These are phyloP conservation scores for Hansenula sp. DNA, from an alignment of 1,139 yeast genomes.

Conservation along the genomic window DNA sequence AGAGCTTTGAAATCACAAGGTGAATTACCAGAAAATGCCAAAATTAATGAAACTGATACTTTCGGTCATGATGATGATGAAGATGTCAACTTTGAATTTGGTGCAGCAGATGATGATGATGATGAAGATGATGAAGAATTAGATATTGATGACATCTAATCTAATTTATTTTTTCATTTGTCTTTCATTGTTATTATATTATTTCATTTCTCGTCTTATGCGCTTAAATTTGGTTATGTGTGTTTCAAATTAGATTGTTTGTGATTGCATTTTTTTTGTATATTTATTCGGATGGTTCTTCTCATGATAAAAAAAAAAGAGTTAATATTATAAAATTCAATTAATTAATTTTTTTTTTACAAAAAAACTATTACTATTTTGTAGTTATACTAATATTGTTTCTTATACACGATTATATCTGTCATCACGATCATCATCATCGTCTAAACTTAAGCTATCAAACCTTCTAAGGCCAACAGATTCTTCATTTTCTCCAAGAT, in stretches of 20 bases:
- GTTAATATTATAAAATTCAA: not conserved
- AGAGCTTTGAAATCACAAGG: slow-evolving; percentile 94
- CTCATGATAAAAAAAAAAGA: not conserved
- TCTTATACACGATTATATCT: slow-evolving; percentile 18
- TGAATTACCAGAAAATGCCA: slow-evolving; percentile 94
- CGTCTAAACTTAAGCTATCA: slow-evolving; percentile 57
- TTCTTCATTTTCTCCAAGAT: slow-evolving; percentile 41
- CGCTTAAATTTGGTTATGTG: slow-evolving; percentile 5
- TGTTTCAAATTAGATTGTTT: slow-evolving; percentile 1
- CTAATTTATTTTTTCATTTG: not conserved
- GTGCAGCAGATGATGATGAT: slow-evolving; percentile 82
- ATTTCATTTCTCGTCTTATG: slow-evolving; percentile 9
- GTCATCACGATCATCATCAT: slow-evolving; percentile 19
- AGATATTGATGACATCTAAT: slow-evolving; percentile 77
- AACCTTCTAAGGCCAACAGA: slow-evolving; percentile 56
- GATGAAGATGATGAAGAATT: slow-evolving; percentile 71
- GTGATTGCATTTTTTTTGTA: slow-evolving; percentile 2
- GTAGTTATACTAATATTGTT: not conserved
- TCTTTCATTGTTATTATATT: not conserved
- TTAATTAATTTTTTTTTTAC: too few relatives aligned
- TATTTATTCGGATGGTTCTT: slow-evolving; percentile 1
- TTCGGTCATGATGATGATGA: slow-evolving; percentile 97
- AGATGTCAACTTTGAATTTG: slow-evolving; percentile 97
- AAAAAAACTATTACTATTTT: not conserved
- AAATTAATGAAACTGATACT: slow-evolving; percentile 96